Base-by-base conservation (phyloP, 2,329 filamentous ascomycete species). In the Chaetothyriales sp. region DNA sequence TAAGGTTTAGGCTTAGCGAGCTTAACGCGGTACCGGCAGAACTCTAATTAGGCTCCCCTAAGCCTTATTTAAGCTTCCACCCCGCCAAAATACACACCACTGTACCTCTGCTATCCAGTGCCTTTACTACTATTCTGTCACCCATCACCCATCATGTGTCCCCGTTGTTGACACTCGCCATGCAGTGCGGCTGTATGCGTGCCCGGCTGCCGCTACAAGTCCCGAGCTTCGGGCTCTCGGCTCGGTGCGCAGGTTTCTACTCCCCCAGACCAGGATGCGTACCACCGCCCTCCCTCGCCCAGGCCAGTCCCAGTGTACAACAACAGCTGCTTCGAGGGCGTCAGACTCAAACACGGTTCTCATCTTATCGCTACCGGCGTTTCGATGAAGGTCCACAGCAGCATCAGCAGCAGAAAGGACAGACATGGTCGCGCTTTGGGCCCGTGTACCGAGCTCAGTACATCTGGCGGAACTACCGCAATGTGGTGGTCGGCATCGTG, bases 401-500 rank as follows among this genome's bases (percentile, higher is more conserved):
- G 44, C 39, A 47, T 45, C 20, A 46, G n/a, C 44, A 51, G 22
- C n/a, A 26, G 2, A 20, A 49, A 19, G 47, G 49, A n/a, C 47
- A 53, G 48, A 49, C 52, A 51, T 58, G 56, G 56, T 55, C 54
- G 47, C 55, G 49, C 18, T 56, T 60, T 46, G 53, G 54, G n/a
- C 59, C 59, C 12, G 51, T 55, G 18, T 53, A 54, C 39, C 46
- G 55, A 46, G 50, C 50, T 12, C 56, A 59, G 51, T 58, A 56
- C 43, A 42, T 60, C 26, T 61, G 58, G 58, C 48, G 55, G 18
- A 56, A 53, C 28, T 57, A 60, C 47, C 54, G 52, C 32, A 55
- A 25, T 18, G 43, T 48, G 1, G 44, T 60, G 19, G 36, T 58
- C 10, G 56, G 76, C 5, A 73, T 68, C 2, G 63, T 66, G 1